Evolutionary conservation across 2,329 filamentous ascomycete genomes (phyloP).

Genomic region (Aureobasidium sp.): DNA sequence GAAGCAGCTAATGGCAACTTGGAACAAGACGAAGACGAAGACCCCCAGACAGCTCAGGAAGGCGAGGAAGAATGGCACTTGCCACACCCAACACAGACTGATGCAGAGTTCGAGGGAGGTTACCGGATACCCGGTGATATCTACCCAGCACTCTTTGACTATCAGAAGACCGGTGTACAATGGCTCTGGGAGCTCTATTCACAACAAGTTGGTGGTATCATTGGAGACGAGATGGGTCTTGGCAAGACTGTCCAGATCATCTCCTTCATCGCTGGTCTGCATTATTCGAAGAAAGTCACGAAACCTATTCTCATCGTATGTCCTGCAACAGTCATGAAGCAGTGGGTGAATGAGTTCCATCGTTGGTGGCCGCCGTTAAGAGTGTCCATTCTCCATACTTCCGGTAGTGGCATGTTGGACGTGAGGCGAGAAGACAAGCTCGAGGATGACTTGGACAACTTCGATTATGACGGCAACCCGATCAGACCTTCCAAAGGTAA

Average conservation of each 20-base stretch:
- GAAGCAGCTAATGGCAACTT: conserved; percentile 24
- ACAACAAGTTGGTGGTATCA: conserved; percentile 85
- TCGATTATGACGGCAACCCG: conserved; percentile 26
- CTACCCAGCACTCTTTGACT: conserved; percentile 85
- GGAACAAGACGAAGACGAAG: conserved; percentile 28
- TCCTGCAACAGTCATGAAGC: conserved; percentile 87
- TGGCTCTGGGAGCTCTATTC: conserved; percentile 92
- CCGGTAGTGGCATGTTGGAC: conserved; percentile 93
- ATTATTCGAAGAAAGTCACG: conserved; percentile 79
- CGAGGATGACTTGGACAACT: conserved; percentile 58
- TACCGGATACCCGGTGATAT: conserved; percentile 87
- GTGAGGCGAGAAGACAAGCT: conserved; percentile 53
- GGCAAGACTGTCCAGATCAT: conserved; percentile 84
- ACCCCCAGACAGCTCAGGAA: conserved; percentile 27
- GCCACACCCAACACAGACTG: conserved; percentile 74
- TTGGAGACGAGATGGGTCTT: conserved; percentile 98
- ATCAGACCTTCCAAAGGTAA: conserved; percentile 47
- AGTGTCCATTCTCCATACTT: conserved; percentile 90
- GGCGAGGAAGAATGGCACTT: conserved; percentile 67
- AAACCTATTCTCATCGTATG: conserved; percentile 88
- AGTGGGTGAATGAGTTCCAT: conserved; percentile 99
- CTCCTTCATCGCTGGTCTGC: conserved; percentile 79
- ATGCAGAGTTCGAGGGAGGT: conserved; percentile 66
- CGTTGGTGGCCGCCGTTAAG: conserved; percentile 98
- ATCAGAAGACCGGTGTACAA: conserved; percentile 93